phyloP scores from a whole-genome alignment of 768 basidiomycete genomes.

The Termitomyces sp. region DNA sequence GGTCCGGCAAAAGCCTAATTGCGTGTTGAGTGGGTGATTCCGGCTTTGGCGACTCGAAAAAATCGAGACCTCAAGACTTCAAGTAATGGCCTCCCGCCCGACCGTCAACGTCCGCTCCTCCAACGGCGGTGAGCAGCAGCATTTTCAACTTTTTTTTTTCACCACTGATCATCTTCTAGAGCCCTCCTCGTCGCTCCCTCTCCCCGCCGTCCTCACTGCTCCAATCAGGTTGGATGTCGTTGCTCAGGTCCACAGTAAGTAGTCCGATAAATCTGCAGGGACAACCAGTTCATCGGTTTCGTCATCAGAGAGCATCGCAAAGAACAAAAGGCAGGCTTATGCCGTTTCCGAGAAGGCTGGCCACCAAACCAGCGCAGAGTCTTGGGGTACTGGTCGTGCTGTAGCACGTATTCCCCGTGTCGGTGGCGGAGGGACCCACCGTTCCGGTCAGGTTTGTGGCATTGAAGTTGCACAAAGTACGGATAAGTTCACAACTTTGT shows the following conservation, averaged over 20 bases:
- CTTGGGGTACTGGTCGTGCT: conserved; percentile 99
- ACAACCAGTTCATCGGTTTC: conserved; percentile 4
- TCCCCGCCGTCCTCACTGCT: conserved; percentile 94
- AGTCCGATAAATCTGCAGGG: background rate
- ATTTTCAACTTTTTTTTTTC: background rate
- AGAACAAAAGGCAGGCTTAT: conserved; percentile 98
- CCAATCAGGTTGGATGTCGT: conserved; percentile 99
- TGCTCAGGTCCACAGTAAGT: conserved; percentile 96
- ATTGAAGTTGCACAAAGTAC: background rate
- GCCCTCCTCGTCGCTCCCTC: conserved; percentile 82
- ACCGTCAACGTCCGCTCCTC: conserved; percentile 80
- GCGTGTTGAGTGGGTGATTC: background rate
- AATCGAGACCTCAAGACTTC: conserved; percentile 39
- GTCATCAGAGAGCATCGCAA: conserved; percentile 84
- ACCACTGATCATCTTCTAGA: conserved; percentile 35
- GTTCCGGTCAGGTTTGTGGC: conserved; percentile 82
- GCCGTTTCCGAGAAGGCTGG: conserved; percentile 97
- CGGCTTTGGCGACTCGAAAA: conserved; percentile 19
- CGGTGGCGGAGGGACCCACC: conserved; percentile 96
- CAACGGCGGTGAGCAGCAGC: conserved; percentile 55
- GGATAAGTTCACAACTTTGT: background rate
- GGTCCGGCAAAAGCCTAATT: conserved; percentile 35
- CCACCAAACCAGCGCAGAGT: conserved; percentile 98
- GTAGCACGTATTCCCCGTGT: conserved; percentile 99
- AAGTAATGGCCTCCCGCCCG: conserved; percentile 86